A percentile compares a stretch with the other conserved stretches of the same genome.
These are phyloP conservation scores for Catunica adiposa DNA, from an alignment of 2,329 filamentous ascomycete genomes.

Conservation along the genomic window DNA sequence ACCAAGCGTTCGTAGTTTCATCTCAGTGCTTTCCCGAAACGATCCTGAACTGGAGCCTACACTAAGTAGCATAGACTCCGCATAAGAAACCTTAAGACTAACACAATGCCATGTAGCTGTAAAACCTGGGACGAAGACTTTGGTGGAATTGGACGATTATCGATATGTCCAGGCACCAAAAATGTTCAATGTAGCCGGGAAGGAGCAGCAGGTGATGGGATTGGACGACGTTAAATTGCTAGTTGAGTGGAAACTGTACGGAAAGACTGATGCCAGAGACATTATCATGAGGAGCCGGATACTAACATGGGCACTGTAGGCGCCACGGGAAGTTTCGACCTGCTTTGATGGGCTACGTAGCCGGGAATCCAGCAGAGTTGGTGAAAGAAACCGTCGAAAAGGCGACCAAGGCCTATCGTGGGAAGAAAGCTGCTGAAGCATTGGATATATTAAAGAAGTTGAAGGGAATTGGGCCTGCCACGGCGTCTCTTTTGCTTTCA, in stretches of 20 bases:
- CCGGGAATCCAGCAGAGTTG: constrained; percentile 38
- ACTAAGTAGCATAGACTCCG: neutral
- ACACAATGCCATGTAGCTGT: neutral
- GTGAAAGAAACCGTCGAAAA: constrained; percentile 30
- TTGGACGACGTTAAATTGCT: constrained; percentile 42
- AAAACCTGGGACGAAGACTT: constrained; percentile 32
- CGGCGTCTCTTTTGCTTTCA: constrained; percentile 56
- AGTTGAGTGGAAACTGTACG: constrained; percentile 58
- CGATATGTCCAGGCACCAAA: constrained; percentile 39
- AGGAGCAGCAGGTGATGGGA: constrained; percentile 26
- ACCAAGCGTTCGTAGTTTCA: constrained; percentile 7
- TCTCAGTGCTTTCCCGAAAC: neutral
- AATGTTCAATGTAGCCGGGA: constrained; percentile 24
- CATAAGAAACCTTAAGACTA: neutral
- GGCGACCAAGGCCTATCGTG: constrained; percentile 32
- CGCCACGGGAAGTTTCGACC: constrained; percentile 48
- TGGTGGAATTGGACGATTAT: constrained; percentile 42
- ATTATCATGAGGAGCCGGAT: neutral
- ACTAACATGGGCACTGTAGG: constrained; percentile 19
- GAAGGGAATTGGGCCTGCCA: constrained; percentile 65
- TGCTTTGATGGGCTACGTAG: constrained; percentile 42
- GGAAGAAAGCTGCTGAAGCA: constrained; percentile 19
- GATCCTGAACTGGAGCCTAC: neutral
- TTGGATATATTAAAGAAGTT: constrained; percentile 41
- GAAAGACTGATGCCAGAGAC: constrained; percentile 10